Conservation (phyloP, 1,284 basidiomycete species). For the Meripilus lineatus region DNA sequence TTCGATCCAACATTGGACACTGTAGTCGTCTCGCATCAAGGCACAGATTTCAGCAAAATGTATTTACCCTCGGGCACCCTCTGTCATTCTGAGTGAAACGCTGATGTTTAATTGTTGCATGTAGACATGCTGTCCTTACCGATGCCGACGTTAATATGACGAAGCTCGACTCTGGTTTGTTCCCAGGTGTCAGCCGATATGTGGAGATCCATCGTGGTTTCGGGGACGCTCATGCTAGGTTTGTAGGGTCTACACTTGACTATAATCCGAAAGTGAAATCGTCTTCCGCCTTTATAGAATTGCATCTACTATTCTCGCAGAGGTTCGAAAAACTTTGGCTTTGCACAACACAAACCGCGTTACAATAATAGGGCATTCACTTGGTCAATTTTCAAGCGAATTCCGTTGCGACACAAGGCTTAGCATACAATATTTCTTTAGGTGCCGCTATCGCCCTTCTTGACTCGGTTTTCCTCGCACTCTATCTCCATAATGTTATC, state of each 20-base stretch:
- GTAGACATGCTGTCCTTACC: constrained; percentile 30
- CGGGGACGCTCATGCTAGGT: constrained; percentile 47
- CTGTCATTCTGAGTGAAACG: constrained; percentile 31
- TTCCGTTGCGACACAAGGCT: too few species aligned
- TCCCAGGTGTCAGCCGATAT: constrained; percentile 47
- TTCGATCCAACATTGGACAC: constrained; percentile 37
- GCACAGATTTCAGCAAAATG: constrained; percentile 45
- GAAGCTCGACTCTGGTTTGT: constrained; percentile 40
- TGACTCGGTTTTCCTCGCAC: constrained; percentile 36
- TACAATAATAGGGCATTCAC: constrained; percentile 32
- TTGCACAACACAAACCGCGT: constrained; percentile 25
- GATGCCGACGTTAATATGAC: constrained; percentile 44
- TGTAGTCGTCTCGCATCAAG: constrained; percentile 49
- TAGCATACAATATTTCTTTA: constrained; percentile 2
- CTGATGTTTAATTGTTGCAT: not conserved
- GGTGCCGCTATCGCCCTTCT: constrained; percentile 40
- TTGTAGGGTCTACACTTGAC: constrained; percentile 12
- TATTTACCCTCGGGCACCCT: constrained; percentile 31
- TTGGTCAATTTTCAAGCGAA: constrained; percentile 20
- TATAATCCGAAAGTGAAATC: not conserved
- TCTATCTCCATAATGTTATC: constrained; percentile 32
- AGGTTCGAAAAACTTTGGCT: constrained; percentile 30
- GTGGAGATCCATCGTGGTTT: constrained; percentile 59
- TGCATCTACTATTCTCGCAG: constrained; percentile 30
- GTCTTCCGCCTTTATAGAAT: constrained; percentile 18